Conservation (phyloP, 2,329 filamentous ascomycete species). For the Cadophora malorum region DNA sequence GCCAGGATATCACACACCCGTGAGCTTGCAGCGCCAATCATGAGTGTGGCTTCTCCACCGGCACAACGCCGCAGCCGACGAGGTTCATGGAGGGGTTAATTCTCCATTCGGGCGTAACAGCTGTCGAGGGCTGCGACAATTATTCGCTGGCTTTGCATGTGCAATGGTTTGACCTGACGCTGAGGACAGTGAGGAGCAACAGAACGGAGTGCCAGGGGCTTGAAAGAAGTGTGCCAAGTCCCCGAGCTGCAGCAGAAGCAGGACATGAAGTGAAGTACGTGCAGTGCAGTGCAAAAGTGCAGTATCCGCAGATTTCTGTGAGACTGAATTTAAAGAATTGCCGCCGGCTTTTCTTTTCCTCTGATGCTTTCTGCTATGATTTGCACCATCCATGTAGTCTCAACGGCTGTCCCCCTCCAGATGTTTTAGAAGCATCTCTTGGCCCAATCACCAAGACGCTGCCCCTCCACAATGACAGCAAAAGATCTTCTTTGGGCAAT, state of each 20-base stretch:
- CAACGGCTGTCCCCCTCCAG: background rate
- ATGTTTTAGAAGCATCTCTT: background rate
- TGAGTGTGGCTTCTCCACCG: background rate
- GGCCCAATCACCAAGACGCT: background rate
- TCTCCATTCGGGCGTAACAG: background rate
- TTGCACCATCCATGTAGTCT: background rate
- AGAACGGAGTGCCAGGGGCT: too few relatives aligned
- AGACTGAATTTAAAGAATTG: background rate
- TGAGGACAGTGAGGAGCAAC: background rate
- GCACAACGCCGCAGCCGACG: conserved; percentile 20
- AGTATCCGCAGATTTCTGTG: background rate
- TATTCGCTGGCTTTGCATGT: conserved; percentile 14
- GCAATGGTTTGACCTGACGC: conserved; percentile 8
- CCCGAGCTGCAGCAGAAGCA: conserved; percentile 5
- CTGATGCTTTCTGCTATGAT: background rate
- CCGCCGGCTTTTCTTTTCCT: background rate
- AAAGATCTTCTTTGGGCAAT: background rate
- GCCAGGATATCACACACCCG: conserved; percentile 1
- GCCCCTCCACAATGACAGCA: background rate
- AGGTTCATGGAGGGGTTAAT: background rate
- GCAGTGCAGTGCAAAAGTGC: background rate
- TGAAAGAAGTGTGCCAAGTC: conserved; percentile 8
- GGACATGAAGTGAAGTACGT: too few relatives aligned
- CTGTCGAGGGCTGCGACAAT: background rate
- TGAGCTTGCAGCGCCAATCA: background rate